Conservation (phyloP, 208 protist genomes). For the Endotrypanum monterogeii region DNA sequence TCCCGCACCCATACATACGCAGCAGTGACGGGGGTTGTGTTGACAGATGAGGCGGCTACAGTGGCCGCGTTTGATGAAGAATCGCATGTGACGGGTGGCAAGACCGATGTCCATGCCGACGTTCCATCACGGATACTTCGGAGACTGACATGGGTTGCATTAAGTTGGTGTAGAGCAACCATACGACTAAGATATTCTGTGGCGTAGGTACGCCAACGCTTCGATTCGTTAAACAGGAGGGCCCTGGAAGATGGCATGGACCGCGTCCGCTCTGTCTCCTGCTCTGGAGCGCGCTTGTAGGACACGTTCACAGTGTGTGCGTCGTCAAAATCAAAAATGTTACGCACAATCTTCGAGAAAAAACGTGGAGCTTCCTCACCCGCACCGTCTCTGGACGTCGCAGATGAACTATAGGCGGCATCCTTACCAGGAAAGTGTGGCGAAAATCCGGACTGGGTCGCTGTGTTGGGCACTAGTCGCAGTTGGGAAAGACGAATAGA, state of each 20-base stretch:
- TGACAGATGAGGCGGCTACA: background rate
- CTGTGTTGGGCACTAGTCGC: constrained; percentile 37
- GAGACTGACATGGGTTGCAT: constrained; percentile 24
- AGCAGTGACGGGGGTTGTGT: constrained; percentile 2
- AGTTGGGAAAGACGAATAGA: constrained; percentile 52
- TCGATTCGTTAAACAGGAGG: background rate
- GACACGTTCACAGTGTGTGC: constrained; percentile 4
- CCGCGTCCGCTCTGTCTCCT: background rate
- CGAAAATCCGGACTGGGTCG: background rate
- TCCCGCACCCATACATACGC: constrained; percentile 29
- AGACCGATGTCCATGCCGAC: constrained; percentile 16
- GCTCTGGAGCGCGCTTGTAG: constrained; percentile 1
- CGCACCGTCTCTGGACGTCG: background rate
- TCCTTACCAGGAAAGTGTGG: background rate
- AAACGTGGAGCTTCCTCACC: constrained; percentile 35
- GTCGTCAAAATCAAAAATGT: constrained; percentile 37
- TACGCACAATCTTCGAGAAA: constrained; percentile 49
- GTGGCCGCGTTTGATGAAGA: background rate
- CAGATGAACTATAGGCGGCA: constrained; percentile 34
- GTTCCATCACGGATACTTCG: constrained; percentile 16
- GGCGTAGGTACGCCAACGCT: constrained; percentile 11
- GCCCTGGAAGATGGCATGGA: background rate
- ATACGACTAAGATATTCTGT: constrained; percentile 21
- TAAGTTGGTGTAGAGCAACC: constrained; percentile 20
- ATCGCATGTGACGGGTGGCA: background rate